phyloP scores from a whole-genome alignment of 345 rosid species.

The Linum usitatissimum region DNA sequence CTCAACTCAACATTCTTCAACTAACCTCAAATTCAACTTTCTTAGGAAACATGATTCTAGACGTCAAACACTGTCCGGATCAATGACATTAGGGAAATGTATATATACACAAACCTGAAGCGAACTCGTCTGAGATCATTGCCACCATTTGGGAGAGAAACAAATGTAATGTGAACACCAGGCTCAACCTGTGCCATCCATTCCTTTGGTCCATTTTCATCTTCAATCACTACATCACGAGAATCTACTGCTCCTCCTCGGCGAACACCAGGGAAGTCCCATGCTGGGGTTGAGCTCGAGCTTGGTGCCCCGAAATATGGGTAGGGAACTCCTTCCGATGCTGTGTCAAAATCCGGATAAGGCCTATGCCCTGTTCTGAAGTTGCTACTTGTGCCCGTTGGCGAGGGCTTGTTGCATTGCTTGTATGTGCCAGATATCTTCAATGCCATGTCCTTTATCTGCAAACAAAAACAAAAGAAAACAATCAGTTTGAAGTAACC shows the following conservation, averaged over 20 bases:
- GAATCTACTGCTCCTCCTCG: conserved; percentile 37
- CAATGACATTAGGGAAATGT: not conserved
- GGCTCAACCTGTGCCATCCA: conserved; percentile 99
- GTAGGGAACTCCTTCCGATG: conserved; percentile 72
- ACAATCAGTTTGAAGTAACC: too few relatives aligned
- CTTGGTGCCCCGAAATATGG: conserved; percentile 69
- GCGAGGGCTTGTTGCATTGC: conserved; percentile 91
- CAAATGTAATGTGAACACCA: conserved; percentile 90
- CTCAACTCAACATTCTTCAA: too few relatives aligned
- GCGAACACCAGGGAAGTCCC: conserved; percentile 63
- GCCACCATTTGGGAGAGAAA: conserved; percentile 83
- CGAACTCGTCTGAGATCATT: conserved; percentile 93
- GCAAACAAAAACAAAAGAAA: conserved; percentile 14
- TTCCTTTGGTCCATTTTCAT: conserved; percentile 76
- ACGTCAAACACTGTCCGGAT: too few relatives aligned
- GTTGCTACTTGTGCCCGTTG: conserved; percentile 52
- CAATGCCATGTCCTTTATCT: conserved; percentile 90
- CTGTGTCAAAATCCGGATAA: conserved; percentile 59
- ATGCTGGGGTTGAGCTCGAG: conserved; percentile 82
- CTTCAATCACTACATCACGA: conserved; percentile 64
- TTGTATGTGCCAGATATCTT: conserved; percentile 72
- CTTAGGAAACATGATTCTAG: too few relatives aligned
- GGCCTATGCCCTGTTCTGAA: conserved; percentile 51
- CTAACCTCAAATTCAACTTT: too few relatives aligned
- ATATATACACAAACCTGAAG: conserved; percentile 45